Evolutionary conservation across 352 stramenopile species (phyloP).

Genomic region (Pythium apleroticum): DNA sequence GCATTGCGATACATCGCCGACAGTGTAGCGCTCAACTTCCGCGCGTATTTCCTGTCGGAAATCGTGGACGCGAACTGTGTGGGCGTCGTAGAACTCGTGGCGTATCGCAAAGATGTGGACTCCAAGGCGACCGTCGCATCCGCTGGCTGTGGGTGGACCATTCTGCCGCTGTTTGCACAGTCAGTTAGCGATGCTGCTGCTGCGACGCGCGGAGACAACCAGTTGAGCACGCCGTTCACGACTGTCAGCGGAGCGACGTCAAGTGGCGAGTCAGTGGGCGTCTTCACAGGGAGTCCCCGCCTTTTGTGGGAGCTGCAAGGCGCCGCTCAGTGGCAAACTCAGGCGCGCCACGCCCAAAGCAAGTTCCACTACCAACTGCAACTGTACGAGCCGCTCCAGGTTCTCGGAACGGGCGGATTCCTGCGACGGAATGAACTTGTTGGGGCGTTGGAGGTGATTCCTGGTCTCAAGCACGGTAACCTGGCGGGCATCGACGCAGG

Average conservation of each 20-base stretch:
- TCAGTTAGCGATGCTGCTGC: slow-evolving; percentile 14
- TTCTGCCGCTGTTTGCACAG: slow-evolving; percentile 87
- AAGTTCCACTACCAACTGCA: slow-evolving; percentile 72
- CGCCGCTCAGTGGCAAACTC: slow-evolving; percentile 48
- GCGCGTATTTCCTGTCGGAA: slow-evolving; percentile 83
- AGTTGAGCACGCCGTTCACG: slow-evolving; percentile 32
- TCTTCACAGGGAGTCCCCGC: slow-evolving; percentile 75
- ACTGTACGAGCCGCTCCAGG: slow-evolving; percentile 57
- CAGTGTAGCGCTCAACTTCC: slow-evolving; percentile 55
- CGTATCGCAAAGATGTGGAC: slow-evolving; percentile 80
- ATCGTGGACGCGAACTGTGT: slow-evolving; percentile 90
- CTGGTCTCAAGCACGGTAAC: slow-evolving; percentile 71
- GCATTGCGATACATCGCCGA: slow-evolving; percentile 54
- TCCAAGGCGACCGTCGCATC: slow-evolving; percentile 65
- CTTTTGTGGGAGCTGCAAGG: slow-evolving; percentile 61
- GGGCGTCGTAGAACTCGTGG: slow-evolving; percentile 92
- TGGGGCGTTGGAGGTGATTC: slow-evolving; percentile 67
- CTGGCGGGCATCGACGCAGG: slow-evolving; percentile 67
- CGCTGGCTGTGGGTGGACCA: slow-evolving; percentile 92
- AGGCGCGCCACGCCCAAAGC: slow-evolving; percentile 53
- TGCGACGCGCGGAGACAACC: neutral
- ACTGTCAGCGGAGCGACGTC: slow-evolving; percentile 13
- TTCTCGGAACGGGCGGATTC: slow-evolving; percentile 45
- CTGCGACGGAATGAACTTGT: slow-evolving; percentile 89
- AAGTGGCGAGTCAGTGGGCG: slow-evolving; percentile 55